A percentile compares a stretch with the other conserved stretches of the same genome.
These are phyloP conservation scores for Castanea crenata DNA, from an alignment of 306 rosid species.

Conservation along the genomic window DNA sequence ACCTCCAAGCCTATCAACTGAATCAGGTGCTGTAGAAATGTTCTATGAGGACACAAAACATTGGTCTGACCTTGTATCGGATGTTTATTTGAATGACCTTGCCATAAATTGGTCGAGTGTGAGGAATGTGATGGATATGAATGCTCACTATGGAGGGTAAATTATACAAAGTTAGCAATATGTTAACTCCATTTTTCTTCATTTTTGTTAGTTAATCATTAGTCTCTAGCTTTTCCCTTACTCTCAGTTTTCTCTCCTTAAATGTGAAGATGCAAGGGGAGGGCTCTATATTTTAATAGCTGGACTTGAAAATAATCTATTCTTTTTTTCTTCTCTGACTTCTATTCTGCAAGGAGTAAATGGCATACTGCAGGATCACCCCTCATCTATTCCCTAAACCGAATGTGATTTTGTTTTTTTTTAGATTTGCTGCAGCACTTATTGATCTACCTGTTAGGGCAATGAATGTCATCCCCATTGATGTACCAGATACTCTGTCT, in stretches of 20 bases:
- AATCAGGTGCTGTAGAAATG: no score
- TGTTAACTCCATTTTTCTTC: background rate
- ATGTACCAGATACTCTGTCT: conserved; percentile 51
- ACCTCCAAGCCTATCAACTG: no score
- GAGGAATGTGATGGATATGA: conserved; percentile 69
- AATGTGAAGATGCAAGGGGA: background rate
- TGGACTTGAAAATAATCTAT: background rate
- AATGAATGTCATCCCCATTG: conserved; percentile 82
- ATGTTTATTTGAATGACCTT: conserved; percentile 51
- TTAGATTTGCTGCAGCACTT: conserved; percentile 86
- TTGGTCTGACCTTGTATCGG: conserved; percentile 67
- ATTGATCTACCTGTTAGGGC: conserved; percentile 72
- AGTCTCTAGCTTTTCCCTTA: background rate
- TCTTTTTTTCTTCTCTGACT: background rate
- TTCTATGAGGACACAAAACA: no score
- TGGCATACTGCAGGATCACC: background rate
- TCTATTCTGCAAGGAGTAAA: background rate
- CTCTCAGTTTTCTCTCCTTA: background rate
- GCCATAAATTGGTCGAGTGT: conserved; percentile 66
- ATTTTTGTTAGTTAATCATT: background rate
- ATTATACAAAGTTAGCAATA: background rate
- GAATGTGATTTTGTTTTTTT: conserved; percentile 16
- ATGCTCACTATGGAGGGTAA: conserved; percentile 98
- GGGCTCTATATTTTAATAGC: background rate
- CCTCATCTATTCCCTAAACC: conserved; percentile 6